Percentiles rank a stretch among this genome's conserved stretches.
Conservation (phyloP, 73 alveolate genomes). For the Diophrys sp. region DNA sequence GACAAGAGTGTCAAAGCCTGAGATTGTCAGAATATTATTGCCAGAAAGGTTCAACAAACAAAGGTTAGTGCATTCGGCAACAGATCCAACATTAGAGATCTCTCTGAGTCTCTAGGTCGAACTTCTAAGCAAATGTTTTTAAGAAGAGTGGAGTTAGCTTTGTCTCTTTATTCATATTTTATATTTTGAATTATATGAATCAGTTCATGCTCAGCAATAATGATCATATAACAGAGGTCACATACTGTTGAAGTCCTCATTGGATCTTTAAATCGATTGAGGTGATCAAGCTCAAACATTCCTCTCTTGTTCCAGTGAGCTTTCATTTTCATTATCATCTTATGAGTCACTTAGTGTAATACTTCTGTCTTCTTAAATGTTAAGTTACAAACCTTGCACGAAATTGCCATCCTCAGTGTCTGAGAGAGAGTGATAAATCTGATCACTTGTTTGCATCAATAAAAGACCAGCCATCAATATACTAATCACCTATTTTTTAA, state of each 20-base stretch:
- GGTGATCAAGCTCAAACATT: slow-evolving; percentile 36
- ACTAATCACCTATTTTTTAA: too few relatives aligned
- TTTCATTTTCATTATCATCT: slow-evolving; percentile 37
- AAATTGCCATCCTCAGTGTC: too few relatives aligned
- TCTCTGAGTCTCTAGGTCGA: slow-evolving; percentile 30
- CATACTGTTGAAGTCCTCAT: slow-evolving; percentile 48
- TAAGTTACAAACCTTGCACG: slow-evolving; percentile 39
- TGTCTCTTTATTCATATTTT: slow-evolving; percentile 12
- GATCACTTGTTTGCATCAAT: too few relatives aligned
- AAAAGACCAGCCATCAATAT: too few relatives aligned
- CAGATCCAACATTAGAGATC: slow-evolving; percentile 21
- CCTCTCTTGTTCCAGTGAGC: slow-evolving; percentile 54
- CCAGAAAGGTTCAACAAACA: slow-evolving; percentile 39
- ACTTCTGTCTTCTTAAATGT: slow-evolving; percentile 32
- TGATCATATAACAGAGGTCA: slow-evolving; percentile 53
- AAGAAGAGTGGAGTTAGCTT: slow-evolving; percentile 41
- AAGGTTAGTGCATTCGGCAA: slow-evolving; percentile 49
- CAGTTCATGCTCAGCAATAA: slow-evolving; percentile 58
- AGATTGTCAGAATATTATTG: slow-evolving; percentile 12
- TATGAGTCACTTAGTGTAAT: slow-evolving; percentile 28
- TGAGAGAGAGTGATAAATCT: too few relatives aligned
- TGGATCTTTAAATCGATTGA: slow-evolving; percentile 31
- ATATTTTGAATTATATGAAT: neutral
- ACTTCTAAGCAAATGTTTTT: slow-evolving; percentile 47
- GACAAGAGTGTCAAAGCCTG: slow-evolving; percentile 35